These are phyloP conservation scores for Pichia sp. DNA, from an alignment of 1,139 yeast genomes.

Conservation along the genomic window DNA sequence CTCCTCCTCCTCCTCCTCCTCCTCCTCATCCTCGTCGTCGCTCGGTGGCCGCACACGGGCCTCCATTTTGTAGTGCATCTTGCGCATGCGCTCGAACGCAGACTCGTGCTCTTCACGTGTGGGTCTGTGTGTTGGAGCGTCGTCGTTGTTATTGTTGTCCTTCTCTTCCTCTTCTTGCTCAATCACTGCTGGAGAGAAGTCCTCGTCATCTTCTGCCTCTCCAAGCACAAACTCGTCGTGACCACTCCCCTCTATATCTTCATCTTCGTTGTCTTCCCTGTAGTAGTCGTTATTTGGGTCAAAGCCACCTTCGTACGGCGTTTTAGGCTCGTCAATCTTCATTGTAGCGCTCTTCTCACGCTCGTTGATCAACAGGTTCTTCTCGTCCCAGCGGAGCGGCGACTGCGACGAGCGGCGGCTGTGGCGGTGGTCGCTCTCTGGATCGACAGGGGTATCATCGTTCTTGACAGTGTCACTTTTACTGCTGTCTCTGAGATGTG, in stretches of 20 bases:
- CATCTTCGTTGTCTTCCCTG: constrained; percentile 62
- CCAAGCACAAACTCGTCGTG: constrained; percentile 23
- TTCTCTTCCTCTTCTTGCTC: constrained; percentile 24
- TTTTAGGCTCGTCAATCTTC: constrained; percentile 94
- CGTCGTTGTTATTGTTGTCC: constrained; percentile 1
- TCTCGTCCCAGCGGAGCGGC: constrained; percentile 67
- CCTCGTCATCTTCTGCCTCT: constrained; percentile 34
- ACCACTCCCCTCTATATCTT: constrained; percentile 29
- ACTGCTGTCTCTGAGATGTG: constrained; percentile 19
- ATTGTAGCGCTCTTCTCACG: constrained; percentile 66
- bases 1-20: background rate
- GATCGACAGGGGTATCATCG: background rate
- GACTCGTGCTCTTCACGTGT: constrained; percentile 3
- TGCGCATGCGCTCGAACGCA: background rate
- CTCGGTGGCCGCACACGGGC: background rate
- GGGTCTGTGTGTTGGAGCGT: background rate
- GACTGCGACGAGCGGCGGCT: constrained; percentile 19
- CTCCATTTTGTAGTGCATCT: constrained; percentile 1
- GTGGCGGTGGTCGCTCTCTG: background rate
- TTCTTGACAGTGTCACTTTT: background rate
- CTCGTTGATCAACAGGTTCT: constrained; percentile 58
- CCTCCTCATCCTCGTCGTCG: background rate
- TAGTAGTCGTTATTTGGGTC: constrained; percentile 82
- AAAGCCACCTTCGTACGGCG: constrained; percentile 93
- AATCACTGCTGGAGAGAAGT: constrained; percentile 45